These are phyloP conservation scores for Aspergillus sparsus DNA, from an alignment of 495 filamentous ascomycete species.

Conservation along the genomic window DNA sequence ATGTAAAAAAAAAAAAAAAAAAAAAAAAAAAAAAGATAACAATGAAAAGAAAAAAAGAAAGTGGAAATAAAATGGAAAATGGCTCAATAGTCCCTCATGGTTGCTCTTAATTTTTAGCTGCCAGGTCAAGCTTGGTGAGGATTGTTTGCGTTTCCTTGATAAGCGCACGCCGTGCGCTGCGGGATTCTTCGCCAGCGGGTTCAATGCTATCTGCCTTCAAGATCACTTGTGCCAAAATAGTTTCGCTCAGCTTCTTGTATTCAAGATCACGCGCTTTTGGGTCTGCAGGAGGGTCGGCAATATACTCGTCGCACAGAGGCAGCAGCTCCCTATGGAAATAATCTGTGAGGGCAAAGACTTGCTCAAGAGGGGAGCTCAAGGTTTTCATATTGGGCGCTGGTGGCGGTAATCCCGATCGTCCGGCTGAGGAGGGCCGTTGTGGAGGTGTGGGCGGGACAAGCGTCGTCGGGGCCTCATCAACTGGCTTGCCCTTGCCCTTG, in stretches of 20 bases:
- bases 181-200: slow-evolving; percentile 63
- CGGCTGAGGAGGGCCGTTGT: slow-evolving; percentile 21
- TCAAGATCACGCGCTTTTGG: slow-evolving; percentile 70
- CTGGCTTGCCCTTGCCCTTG: slow-evolving; percentile 22
- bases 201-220: slow-evolving; percentile 86
- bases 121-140: slow-evolving; percentile 63
- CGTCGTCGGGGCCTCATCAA: slow-evolving; percentile 19
- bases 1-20: not conserved
- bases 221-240: slow-evolving; percentile 77
- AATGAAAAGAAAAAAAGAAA: not conserved
- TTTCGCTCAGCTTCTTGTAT: slow-evolving; percentile 79
- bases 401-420: slow-evolving; percentile 27
- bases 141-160: slow-evolving; percentile 72
- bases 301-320: slow-evolving; percentile 67
- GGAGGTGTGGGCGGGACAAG: slow-evolving; percentile 22
- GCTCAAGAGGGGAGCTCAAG: slow-evolving; percentile 57
- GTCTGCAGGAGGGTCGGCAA: slow-evolving; percentile 66
- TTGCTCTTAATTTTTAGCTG: slow-evolving; percentile 22
- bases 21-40: not conserved
- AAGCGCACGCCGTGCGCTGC: slow-evolving; percentile 69
- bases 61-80: not conserved
- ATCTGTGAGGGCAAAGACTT: slow-evolving; percentile 66
- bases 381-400: slow-evolving; percentile 41
- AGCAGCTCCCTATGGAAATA: slow-evolving; percentile 67
- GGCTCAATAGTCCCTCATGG: no score